phyloP scores from a whole-genome alignment of 768 basidiomycete genomes.

The Fistulinella prunicolor region DNA sequence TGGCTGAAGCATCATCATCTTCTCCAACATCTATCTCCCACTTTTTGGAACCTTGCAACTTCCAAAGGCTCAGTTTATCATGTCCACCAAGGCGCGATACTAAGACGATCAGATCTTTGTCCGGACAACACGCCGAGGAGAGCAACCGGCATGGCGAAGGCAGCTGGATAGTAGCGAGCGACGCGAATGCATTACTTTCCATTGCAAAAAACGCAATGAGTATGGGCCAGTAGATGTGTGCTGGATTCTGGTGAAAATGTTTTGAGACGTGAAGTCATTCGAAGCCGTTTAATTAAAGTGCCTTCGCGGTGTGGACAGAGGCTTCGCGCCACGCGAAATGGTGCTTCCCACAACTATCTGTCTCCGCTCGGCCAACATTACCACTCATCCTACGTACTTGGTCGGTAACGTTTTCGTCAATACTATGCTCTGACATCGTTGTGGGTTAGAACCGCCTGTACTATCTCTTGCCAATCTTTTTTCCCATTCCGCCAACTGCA shows the following conservation, averaged over 20 bases:
- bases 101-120: constrained; percentile 75
- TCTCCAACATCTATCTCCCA: constrained; percentile 77
- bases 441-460: no score
- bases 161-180: constrained; percentile 55
- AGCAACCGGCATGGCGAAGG: constrained; percentile 58
- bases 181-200: constrained; percentile 47
- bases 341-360: constrained; percentile 19
- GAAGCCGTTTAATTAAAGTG: constrained; percentile 17
- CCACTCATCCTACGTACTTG: no score
- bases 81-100: constrained; percentile 64
- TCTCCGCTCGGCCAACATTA: no score
- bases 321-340: constrained; percentile 29
- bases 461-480: constrained; percentile 40
- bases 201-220: constrained; percentile 24
- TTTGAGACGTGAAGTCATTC: constrained; percentile 12
- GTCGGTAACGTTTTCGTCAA: no score
- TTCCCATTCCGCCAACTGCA: constrained; percentile 49
- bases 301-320: constrained; percentile 18
- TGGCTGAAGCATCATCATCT: constrained; percentile 41
- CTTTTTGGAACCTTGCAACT: constrained; percentile 71
- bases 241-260: constrained; percentile 9
- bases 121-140: constrained; percentile 72
- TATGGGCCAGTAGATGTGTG: neutral
- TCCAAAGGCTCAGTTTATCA: constrained; percentile 77
- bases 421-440: neutral